phyloP scores from a whole-genome alignment of 768 basidiomycete genomes.

The Serendipita sp. region DNA sequence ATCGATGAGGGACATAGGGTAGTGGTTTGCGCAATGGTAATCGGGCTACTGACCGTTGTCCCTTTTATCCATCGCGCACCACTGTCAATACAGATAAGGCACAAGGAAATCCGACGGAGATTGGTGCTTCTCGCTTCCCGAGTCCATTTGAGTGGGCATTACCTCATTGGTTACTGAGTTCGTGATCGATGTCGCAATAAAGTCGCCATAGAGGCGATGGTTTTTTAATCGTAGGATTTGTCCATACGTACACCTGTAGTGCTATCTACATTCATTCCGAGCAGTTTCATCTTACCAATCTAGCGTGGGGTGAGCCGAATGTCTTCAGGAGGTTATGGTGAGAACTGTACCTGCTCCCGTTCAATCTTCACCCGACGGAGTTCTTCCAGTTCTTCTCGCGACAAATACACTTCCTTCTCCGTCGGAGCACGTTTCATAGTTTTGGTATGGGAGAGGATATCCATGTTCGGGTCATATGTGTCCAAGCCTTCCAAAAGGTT shows the following conservation, averaged over 20 bases:
- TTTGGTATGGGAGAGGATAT: slow-evolving; percentile 60
- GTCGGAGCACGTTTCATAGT: slow-evolving; percentile 50
- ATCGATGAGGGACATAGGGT: neutral
- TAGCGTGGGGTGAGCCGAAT: slow-evolving; percentile 16
- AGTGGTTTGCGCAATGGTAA: neutral
- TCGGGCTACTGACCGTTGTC: too few species aligned
- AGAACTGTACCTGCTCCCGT: slow-evolving; percentile 52
- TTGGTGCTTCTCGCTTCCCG: too few species aligned
- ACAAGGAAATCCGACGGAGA: too few species aligned
- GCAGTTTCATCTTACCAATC: slow-evolving; percentile 68
- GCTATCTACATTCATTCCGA: slow-evolving; percentile 80
- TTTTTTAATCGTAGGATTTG: neutral
- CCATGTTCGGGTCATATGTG: slow-evolving; percentile 65
- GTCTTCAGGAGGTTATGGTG: neutral
- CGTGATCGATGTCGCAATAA: neutral
- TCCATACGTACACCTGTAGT: slow-evolving; percentile 84
- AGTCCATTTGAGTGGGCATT: too few species aligned
- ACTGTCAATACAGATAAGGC: too few species aligned
- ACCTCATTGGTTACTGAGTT: too few species aligned
- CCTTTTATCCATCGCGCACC: too few species aligned
- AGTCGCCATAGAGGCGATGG: neutral
- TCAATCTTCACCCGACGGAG: slow-evolving; percentile 74
- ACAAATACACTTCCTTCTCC: slow-evolving; percentile 63
- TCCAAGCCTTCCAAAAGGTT: slow-evolving; percentile 51
- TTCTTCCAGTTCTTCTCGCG: slow-evolving; percentile 65